phyloP scores from a whole-genome alignment of 768 basidiomycete genomes.

The Trametes villosa region DNA sequence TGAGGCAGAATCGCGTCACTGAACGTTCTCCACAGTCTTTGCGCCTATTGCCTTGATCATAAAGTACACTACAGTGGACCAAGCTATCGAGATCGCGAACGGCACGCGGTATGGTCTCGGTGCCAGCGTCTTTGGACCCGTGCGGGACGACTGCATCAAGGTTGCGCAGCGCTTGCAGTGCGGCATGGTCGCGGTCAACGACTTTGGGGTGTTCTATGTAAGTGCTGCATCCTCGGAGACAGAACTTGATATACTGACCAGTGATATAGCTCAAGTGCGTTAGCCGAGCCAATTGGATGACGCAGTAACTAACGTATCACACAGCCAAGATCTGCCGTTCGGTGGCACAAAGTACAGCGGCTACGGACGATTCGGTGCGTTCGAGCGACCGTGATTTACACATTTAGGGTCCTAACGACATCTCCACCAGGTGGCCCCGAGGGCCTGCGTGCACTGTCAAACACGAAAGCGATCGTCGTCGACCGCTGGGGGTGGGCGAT shows the following conservation, averaged over 20 bases:
- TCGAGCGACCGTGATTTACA: constrained; percentile 8
- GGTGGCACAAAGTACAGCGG: constrained; percentile 92
- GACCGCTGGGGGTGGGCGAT: constrained; percentile 86
- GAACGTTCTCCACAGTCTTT: constrained; percentile 63
- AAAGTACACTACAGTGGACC: constrained; percentile 80
- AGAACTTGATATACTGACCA: constrained; percentile 18
- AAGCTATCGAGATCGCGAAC: constrained; percentile 89
- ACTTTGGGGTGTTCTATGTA: constrained; percentile 89
- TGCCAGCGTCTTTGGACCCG: constrained; percentile 91
- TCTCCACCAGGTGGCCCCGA: constrained; percentile 77
- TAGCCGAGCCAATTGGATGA: not conserved
- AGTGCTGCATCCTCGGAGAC: constrained; percentile 34
- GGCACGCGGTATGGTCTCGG: constrained; percentile 88
- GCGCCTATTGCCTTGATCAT: constrained; percentile 91
- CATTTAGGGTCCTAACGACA: constrained; percentile 11
- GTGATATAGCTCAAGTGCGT: constrained; percentile 61
- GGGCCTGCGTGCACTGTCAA: constrained; percentile 86
- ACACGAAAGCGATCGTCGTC: constrained; percentile 82
- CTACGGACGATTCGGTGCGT: constrained; percentile 88
- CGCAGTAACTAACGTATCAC: constrained; percentile 33
- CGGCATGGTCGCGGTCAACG: constrained; percentile 97
- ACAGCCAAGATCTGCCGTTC: constrained; percentile 90
- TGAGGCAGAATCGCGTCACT: not conserved
- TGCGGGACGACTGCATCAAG: constrained; percentile 74
- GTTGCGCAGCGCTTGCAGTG: constrained; percentile 86